A percentile compares a stretch with the other conserved stretches of the same genome.
Evolutionary conservation across 768 basidiomycete genomes (phyloP).

Genomic region (Collybiopsis confluens): DNA sequence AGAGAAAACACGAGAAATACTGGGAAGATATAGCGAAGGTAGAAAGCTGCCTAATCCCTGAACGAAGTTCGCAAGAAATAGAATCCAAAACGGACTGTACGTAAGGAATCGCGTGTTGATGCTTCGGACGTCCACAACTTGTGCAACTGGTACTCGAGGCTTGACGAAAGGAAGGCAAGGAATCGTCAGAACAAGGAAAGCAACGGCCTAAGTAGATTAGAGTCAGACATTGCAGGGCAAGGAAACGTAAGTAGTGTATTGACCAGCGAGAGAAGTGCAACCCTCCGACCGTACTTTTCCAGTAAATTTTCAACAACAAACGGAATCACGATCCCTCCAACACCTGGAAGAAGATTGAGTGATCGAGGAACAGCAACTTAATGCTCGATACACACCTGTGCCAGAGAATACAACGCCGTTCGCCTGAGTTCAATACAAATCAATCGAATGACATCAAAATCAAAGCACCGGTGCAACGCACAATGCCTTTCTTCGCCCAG

Average conservation of each 20-base stretch:
- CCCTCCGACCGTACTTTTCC: conserved; percentile 5
- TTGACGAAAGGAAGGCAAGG: conserved; percentile 9
- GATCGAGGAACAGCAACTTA: neutral
- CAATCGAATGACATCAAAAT: neutral
- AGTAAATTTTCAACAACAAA: neutral
- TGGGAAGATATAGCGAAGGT: conserved; percentile 7
- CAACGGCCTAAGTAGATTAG: neutral
- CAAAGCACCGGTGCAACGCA: neutral
- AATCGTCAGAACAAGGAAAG: neutral
- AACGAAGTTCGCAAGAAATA: conserved; percentile 6
- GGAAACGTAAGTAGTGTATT: neutral
- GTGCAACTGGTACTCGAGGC: conserved; percentile 3
- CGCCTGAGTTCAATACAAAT: conserved; percentile 5
- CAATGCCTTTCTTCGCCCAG: conserved; percentile 10
- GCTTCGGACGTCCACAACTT: neutral
- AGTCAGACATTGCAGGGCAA: neutral
- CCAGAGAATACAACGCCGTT: conserved; percentile 7
- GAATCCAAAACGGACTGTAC: conserved; percentile 5
- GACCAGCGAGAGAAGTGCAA: conserved; percentile 1
- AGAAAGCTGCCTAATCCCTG: conserved; percentile 8
- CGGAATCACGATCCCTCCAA: conserved; percentile 6
- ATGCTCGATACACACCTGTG: neutral
- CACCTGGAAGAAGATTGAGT: neutral
- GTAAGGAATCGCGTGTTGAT: conserved; percentile 5
- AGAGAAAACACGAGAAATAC: neutral